Evolutionary conservation across 345 rosid species (phyloP).

Genomic region (Streptanthus diversifolius): DNA sequence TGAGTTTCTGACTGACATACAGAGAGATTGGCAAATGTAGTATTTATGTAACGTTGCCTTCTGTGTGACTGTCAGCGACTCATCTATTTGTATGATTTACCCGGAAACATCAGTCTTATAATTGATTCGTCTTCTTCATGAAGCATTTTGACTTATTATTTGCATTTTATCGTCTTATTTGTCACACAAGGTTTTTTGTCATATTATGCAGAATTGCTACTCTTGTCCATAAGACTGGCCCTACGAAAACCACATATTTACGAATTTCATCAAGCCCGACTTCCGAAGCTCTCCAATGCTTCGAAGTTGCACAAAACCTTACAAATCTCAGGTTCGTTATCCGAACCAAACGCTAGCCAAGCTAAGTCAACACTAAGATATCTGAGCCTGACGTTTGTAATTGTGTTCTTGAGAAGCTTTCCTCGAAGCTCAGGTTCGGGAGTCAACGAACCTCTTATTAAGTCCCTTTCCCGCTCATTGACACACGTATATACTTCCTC

Average conservation of each 20-base stretch:
- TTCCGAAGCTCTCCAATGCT: constrained; percentile 27
- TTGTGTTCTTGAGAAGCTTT: constrained; percentile 13
- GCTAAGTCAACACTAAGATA: constrained; percentile 41
- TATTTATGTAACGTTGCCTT: constrained; percentile 17
- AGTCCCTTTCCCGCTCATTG: constrained; percentile 41
- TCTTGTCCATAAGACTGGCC: not conserved
- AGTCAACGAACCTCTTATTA: constrained; percentile 11
- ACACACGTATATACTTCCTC: constrained; percentile 9
- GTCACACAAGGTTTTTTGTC: not conserved
- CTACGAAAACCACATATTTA: constrained; percentile 23
- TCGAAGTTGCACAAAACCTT: constrained; percentile 1
- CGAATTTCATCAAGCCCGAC: constrained; percentile 36
- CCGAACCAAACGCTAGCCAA: constrained; percentile 31
- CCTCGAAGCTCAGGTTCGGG: constrained; percentile 40
- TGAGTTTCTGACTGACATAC: constrained; percentile 22
- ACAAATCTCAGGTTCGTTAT: constrained; percentile 26
- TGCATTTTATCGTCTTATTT: not conserved
- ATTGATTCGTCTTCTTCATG: not conserved
- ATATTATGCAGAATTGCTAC: not conserved
- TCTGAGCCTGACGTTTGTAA: not conserved
- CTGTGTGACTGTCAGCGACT: constrained; percentile 22
- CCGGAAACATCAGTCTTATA: constrained; percentile 12
- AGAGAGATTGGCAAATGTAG: constrained; percentile 8
- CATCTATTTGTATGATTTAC: constrained; percentile 1
- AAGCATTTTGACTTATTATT: not conserved